phyloP scores from a whole-genome alignment of 225 moss, liverwort and hornwort species.

The Physcomitrium patens region DNA sequence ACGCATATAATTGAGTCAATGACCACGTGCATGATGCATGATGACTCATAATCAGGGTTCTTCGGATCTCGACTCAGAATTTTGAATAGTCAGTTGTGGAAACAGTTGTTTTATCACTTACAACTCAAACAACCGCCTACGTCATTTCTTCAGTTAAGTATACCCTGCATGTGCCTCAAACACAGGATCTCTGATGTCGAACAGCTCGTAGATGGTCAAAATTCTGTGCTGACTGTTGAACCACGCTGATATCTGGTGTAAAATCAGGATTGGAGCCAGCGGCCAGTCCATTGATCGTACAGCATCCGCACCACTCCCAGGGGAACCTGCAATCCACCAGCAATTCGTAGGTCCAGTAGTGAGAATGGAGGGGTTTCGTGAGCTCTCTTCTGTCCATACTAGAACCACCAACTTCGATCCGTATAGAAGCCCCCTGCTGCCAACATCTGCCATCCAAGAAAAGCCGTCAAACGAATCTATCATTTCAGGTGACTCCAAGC shows the following conservation, averaged over 20 bases:
- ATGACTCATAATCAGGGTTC: too few relatives aligned
- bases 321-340: constrained; percentile 18
- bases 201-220: too few relatives aligned
- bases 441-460: neutral
- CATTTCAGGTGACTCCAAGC: constrained; percentile 33
- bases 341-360: constrained; percentile 27
- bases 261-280: constrained; percentile 35
- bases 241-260: constrained; percentile 29
- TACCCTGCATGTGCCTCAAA: too few relatives aligned
- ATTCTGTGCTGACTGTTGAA: constrained; percentile 26
- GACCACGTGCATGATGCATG: too few relatives aligned
- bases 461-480: neutral
- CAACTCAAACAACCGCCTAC: too few relatives aligned
- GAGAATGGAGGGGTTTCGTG: constrained; percentile 50
- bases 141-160: too few relatives aligned
- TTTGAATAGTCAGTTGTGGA: too few relatives aligned
- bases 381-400: constrained; percentile 60
- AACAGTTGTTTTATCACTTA: too few relatives aligned
- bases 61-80: too few relatives aligned
- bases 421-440: neutral
- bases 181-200: too few relatives aligned
- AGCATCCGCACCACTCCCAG: constrained; percentile 17
- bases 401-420: constrained; percentile 23
- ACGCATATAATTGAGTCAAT: too few relatives aligned
- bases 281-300: constrained; percentile 46